A percentile compares a stretch with the other conserved stretches of the same genome.
Evolutionary conservation across 2,329 filamentous ascomycete species (phyloP).

Genomic region (Orbilia ellipsospora): DNA sequence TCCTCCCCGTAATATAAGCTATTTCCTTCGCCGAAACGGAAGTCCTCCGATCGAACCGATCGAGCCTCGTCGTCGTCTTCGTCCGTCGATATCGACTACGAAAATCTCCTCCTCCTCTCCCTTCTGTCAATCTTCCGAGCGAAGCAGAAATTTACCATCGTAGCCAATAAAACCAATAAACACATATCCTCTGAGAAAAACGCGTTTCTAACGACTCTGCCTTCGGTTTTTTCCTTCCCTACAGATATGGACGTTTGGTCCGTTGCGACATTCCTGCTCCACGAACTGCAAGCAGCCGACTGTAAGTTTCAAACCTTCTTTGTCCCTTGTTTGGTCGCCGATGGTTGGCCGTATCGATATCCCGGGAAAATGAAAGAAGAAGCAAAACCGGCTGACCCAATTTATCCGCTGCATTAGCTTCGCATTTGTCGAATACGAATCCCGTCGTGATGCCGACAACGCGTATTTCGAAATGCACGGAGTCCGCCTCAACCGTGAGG

Average conservation of each 20-base stretch:
- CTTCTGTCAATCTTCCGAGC: slow-evolving; percentile 48
- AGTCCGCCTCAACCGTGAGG: slow-evolving; percentile 95
- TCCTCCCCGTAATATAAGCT: slow-evolving; percentile 43
- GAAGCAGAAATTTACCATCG: slow-evolving; percentile 42
- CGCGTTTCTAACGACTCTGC: slow-evolving; percentile 67
- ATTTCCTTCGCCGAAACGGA: slow-evolving; percentile 49
- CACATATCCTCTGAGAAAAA: slow-evolving; percentile 48
- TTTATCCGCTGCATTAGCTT: slow-evolving; percentile 69
- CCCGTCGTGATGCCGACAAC: slow-evolving; percentile 96
- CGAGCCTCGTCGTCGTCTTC: slow-evolving; percentile 57
- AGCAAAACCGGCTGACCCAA: slow-evolving; percentile 7
- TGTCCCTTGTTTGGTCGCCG: slow-evolving; percentile 21
- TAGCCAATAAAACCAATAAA: slow-evolving; percentile 43
- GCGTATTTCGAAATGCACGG: slow-evolving; percentile 99
- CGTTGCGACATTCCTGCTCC: slow-evolving; percentile 98
- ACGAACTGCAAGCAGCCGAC: slow-evolving; percentile 88
- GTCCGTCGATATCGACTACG: slow-evolving; percentile 56
- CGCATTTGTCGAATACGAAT: slow-evolving; percentile 99
- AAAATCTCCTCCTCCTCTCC: slow-evolving; percentile 17
- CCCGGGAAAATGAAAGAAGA: slow-evolving; percentile 9
- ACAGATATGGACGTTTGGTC: slow-evolving; percentile 94
- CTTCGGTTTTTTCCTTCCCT: slow-evolving; percentile 59
- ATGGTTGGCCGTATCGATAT: slow-evolving; percentile 32
- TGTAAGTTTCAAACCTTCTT: slow-evolving; percentile 73
- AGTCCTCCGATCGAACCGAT: slow-evolving; percentile 55